phyloP scores from a whole-genome alignment of 2,329 filamentous ascomycete species.

The Beauveria scarabaeidicola region DNA sequence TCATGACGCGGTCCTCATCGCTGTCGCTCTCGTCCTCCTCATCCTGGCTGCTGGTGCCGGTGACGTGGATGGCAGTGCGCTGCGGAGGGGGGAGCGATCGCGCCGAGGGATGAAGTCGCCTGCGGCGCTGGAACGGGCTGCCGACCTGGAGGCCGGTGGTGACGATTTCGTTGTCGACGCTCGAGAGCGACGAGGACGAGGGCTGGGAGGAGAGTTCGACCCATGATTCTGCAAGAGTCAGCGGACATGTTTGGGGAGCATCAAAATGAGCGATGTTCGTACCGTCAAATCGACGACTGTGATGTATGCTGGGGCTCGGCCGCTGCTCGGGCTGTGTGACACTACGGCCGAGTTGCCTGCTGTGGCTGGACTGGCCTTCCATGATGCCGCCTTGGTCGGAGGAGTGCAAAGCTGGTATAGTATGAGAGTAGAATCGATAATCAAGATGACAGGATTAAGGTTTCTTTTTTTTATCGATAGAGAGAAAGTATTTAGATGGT shows the following conservation, averaged over 20 bases:
- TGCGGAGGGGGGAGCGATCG: conserved; percentile 28
- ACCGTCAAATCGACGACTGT: conserved; percentile 30
- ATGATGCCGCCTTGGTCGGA: conserved; percentile 14
- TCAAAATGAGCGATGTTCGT: conserved; percentile 19
- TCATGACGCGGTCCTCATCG: conserved; percentile 48
- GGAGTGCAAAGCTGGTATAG: neutral
- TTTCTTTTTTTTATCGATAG: conserved; percentile 6
- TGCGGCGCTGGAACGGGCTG: conserved; percentile 52
- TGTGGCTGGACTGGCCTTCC: conserved; percentile 21
- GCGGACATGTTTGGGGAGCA: neutral
- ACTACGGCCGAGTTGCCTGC: conserved; percentile 19
- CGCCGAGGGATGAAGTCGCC: conserved; percentile 33
- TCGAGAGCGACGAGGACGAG: conserved; percentile 87
- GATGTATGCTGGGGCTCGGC: conserved; percentile 23
- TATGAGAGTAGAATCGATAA: conserved; percentile 5
- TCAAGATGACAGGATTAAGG: neutral
- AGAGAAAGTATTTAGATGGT: neutral
- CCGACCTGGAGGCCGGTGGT: conserved; percentile 79
- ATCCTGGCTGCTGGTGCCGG: conserved; percentile 69
- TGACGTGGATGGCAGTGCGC: conserved; percentile 30
- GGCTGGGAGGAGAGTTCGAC: conserved; percentile 88
- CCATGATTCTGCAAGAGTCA: conserved; percentile 69
- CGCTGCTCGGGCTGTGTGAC: conserved; percentile 20
- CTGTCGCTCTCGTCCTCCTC: conserved; percentile 94
- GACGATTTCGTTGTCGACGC: conserved; percentile 77